These are phyloP conservation scores for Ophiostoma perfectum DNA, from an alignment of 2,329 filamentous ascomycete species.

Conservation along the genomic window DNA sequence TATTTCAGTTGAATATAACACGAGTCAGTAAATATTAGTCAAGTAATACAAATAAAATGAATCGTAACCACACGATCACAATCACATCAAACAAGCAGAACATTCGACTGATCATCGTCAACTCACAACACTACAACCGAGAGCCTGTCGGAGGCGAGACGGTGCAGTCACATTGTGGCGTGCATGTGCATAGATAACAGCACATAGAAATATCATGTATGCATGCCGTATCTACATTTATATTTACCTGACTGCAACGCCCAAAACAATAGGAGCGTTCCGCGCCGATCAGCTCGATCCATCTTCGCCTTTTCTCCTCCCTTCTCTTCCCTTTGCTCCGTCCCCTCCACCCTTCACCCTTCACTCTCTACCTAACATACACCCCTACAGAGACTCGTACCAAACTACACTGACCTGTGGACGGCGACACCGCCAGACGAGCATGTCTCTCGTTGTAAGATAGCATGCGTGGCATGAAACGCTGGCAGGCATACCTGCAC, in stretches of 20 bases:
- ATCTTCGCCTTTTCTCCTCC: background rate
- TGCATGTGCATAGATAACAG: background rate
- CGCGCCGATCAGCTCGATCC: constrained; percentile 2
- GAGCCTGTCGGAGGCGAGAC: constrained; percentile 9
- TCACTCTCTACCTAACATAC: background rate
- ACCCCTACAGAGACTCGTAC: no score
- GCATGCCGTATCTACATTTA: background rate
- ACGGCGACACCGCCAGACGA: no score
- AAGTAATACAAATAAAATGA: no score
- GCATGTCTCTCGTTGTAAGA: no score
- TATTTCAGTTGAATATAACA: no score
- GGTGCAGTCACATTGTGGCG: constrained; percentile 11
- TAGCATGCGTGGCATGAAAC: background rate
- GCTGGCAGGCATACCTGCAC: constrained; percentile 2
- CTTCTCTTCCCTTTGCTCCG: background rate
- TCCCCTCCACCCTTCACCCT: background rate
- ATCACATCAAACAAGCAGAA: background rate
- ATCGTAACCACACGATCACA: background rate
- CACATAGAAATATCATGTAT: background rate
- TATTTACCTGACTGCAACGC: background rate
- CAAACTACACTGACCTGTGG: background rate
- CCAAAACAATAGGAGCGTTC: background rate
- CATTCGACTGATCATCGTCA: no score
- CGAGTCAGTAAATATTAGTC: no score
- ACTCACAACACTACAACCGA: constrained; percentile 7